A percentile compares a stretch with the other conserved stretches of the same genome.
These are phyloP conservation scores for Neopestalotiopsis sp. DNA, from an alignment of 2,329 filamentous ascomycete species.

Conservation along the genomic window DNA sequence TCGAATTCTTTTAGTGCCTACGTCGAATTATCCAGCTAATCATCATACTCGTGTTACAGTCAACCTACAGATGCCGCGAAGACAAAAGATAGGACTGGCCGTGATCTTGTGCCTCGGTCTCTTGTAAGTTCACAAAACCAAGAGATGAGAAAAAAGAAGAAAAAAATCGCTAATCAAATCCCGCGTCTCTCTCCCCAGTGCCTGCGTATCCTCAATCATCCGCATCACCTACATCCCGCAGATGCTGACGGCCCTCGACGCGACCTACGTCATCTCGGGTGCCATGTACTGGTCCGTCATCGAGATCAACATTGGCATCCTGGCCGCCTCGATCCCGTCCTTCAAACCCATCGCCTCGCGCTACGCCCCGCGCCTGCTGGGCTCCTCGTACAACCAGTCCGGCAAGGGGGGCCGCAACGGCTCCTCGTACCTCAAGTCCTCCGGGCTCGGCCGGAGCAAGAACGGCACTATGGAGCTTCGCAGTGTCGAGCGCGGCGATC, in stretches of 20 bases:
- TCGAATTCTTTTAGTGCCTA: not conserved
- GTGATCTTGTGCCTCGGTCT: conserved; percentile 50
- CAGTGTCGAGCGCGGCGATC: conserved; percentile 15
- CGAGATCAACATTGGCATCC: conserved; percentile 41
- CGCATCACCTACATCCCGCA: conserved; percentile 49
- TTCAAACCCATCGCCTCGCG: conserved; percentile 38
- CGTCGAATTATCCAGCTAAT: not conserved
- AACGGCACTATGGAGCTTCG: conserved; percentile 16
- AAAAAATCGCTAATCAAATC: too few relatives aligned
- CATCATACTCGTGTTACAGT: conserved; percentile 17
- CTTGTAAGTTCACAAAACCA: conserved; percentile 33
- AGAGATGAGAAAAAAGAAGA: not conserved
- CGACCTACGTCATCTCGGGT: conserved; percentile 39
- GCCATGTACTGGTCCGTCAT: conserved; percentile 47
- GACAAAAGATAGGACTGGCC: conserved; percentile 48
- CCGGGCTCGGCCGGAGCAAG: not conserved
- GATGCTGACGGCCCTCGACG: conserved; percentile 42
- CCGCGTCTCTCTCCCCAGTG: conserved; percentile 30
- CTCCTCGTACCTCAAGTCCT: conserved; percentile 5
- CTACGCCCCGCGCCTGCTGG: conserved; percentile 44
- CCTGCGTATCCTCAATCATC: conserved; percentile 51
- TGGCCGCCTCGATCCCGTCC: conserved; percentile 41
- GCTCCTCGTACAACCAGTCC: conserved; percentile 24
- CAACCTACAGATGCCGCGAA: conserved; percentile 46
- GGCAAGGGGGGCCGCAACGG: not conserved